Percentiles rank a stretch among this genome's conserved stretches.
Evolutionary conservation across 1,284 basidiomycete species (phyloP).

Genomic region (Volvariella surrecta): DNA sequence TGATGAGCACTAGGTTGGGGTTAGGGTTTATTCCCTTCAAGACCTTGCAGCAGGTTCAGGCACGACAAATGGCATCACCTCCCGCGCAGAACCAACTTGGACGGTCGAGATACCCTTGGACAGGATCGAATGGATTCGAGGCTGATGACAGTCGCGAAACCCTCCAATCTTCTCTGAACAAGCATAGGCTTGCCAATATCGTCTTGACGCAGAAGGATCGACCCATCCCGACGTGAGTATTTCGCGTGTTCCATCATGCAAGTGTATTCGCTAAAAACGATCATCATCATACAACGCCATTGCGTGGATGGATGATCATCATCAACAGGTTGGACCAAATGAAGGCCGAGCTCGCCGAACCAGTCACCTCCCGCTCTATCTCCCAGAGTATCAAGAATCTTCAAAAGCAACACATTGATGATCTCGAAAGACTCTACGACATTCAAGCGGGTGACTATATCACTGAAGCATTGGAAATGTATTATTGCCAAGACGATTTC

Average conservation of each 20-base stretch:
- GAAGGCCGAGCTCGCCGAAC: slow-evolving; percentile 20
- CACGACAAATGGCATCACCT: too few species aligned
- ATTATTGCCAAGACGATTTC: slow-evolving; percentile 23
- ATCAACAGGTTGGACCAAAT: slow-evolving; percentile 24
- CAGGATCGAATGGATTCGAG: too few species aligned
- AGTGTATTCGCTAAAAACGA: neutral
- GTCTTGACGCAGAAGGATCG: slow-evolving; percentile 26
- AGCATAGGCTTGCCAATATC: slow-evolving; percentile 22
- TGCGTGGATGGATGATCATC: neutral
- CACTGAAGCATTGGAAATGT: slow-evolving; percentile 28
- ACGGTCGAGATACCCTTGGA: too few species aligned
- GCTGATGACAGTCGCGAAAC: too few species aligned
- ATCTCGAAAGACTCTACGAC: slow-evolving; percentile 32
- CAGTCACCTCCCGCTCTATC: slow-evolving; percentile 17
- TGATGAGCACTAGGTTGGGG: too few species aligned
- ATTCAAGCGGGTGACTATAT: slow-evolving; percentile 34
- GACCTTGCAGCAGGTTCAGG: too few species aligned
- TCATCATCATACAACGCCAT: neutral
- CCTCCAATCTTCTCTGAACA: slow-evolving; percentile 15
- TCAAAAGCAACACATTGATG: slow-evolving; percentile 27
- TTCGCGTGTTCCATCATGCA: neutral
- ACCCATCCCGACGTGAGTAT: slow-evolving; percentile 25
- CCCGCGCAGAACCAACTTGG: too few species aligned
- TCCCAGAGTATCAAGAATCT: slow-evolving; percentile 28
- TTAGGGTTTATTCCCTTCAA: too few species aligned